Evolutionary conservation across 371 early-diverging fungal species (phyloP).

Genomic region (Funneliformis caledonium): DNA sequence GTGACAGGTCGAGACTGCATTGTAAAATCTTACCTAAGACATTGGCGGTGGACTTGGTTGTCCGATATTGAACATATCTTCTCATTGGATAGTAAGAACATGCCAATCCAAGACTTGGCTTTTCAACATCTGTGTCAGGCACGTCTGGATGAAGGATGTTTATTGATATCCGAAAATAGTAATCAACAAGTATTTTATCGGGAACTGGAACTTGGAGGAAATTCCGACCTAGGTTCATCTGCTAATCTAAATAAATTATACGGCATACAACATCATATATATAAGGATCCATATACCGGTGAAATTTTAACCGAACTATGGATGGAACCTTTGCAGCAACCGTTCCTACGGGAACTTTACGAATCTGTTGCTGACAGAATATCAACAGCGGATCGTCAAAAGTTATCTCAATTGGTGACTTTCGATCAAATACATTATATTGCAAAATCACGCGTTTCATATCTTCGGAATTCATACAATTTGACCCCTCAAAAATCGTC

Average conservation of each 20-base stretch:
- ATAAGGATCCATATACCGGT: conserved; percentile 56
- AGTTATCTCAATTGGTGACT: conserved; percentile 66
- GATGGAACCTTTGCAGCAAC: conserved; percentile 67
- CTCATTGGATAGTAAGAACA: conserved; percentile 49
- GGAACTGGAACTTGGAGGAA: conserved; percentile 49
- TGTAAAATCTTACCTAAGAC: conserved; percentile 62
- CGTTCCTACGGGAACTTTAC: conserved; percentile 42
- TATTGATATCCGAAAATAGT: conserved; percentile 56
- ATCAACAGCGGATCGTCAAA: conserved; percentile 56
- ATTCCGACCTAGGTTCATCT: conserved; percentile 1
- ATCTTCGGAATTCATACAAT: conserved; percentile 37
- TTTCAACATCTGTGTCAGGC: conserved; percentile 66
- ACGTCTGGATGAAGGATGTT: conserved; percentile 66
- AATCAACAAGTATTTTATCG: conserved; percentile 67
- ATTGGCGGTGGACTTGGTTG: conserved; percentile 71
- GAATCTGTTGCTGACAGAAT: conserved; percentile 57
- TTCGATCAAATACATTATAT: conserved; percentile 73
- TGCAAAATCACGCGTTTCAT: conserved; percentile 50
- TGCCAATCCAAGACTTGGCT: conserved; percentile 68
- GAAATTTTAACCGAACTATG: conserved; percentile 72
- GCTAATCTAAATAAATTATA: conserved; percentile 43
- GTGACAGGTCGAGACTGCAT: conserved; percentile 43
- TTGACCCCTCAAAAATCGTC: conserved; percentile 43
- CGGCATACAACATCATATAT: conserved; percentile 67
- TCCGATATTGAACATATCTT: conserved; percentile 56